These are phyloP conservation scores for Cutaneotrichosporon spelunceum DNA, from an alignment of 1,284 basidiomycete genomes.

Conservation along the genomic window DNA sequence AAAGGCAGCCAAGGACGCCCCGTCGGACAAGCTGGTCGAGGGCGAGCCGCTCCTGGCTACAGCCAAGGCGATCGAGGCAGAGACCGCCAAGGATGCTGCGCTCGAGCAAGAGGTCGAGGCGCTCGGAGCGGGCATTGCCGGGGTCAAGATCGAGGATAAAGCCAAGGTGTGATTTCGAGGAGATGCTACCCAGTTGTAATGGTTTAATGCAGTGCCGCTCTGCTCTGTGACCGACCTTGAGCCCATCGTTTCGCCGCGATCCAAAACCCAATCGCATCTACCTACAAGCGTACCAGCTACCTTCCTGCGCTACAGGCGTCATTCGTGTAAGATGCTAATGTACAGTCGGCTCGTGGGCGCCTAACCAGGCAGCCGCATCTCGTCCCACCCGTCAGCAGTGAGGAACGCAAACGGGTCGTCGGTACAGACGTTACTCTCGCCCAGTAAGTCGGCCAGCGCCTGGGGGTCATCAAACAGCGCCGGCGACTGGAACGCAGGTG, in stretches of 20 bases:
- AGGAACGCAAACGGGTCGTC: conserved; percentile 33
- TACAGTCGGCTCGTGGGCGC: no score
- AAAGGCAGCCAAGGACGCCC: background rate
- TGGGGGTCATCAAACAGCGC: conserved; percentile 24
- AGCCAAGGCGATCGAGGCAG: conserved; percentile 3
- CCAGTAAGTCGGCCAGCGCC: conserved; percentile 25
- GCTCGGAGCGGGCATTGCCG: conserved; percentile 3
- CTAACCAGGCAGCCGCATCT: conserved; percentile 12
- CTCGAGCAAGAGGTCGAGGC: conserved; percentile 13
- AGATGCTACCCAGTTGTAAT: background rate
- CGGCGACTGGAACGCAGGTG: conserved; percentile 13
- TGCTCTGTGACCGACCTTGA: background rate
- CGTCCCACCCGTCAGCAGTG: conserved; percentile 22
- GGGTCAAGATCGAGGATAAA: conserved; percentile 9
- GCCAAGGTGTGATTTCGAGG: background rate
- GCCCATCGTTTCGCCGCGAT: no score
- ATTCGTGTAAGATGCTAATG: no score
- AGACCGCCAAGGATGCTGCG: background rate
- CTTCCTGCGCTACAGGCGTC: no score
- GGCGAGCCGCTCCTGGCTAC: background rate
- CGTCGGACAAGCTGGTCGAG: background rate
- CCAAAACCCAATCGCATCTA: no score
- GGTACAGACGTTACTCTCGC: conserved; percentile 25
- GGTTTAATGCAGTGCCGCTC: background rate
- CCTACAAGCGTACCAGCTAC: no score